Percentiles rank a stretch among this genome's conserved stretches.
Evolutionary conservation across 352 stramenopile genomes (phyloP).

Genomic region (Elongisporangium prolatum): DNA sequence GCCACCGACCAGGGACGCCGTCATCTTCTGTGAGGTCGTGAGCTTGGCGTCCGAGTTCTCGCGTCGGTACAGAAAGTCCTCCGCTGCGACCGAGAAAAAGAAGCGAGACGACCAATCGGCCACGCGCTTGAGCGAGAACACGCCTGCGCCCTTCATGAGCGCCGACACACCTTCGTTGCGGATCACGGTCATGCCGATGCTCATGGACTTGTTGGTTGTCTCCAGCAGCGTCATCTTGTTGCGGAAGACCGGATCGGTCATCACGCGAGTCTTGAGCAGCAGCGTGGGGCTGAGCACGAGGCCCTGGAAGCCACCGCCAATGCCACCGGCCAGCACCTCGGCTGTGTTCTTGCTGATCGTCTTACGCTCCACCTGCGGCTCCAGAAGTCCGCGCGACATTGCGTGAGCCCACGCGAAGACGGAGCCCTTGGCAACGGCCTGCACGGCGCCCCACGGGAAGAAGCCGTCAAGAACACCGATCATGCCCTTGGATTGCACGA

Average conservation of each 20-base stretch:
- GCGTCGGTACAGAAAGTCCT: constrained; percentile 75
- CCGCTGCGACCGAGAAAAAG: constrained; percentile 87
- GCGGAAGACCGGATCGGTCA: constrained; percentile 92
- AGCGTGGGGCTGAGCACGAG: constrained; percentile 90
- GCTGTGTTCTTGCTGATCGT: constrained; percentile 51
- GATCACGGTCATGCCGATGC: constrained; percentile 89
- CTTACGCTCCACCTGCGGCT: constrained; percentile 50
- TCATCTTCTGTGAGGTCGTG: constrained; percentile 70
- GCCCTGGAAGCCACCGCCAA: constrained; percentile 90
- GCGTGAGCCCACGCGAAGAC: constrained; percentile 90
- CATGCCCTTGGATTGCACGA: constrained; percentile 87
- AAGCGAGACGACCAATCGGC: constrained; percentile 92
- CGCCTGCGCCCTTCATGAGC: constrained; percentile 90
- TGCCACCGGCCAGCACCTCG: constrained; percentile 84
- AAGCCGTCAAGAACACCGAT: constrained; percentile 92
- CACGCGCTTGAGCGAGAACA: constrained; percentile 92
- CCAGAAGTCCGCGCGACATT: constrained; percentile 47
- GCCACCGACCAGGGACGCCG: constrained; percentile 81
- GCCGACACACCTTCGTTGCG: constrained; percentile 77
- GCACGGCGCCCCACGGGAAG: constrained; percentile 89
- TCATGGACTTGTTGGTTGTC: constrained; percentile 77
- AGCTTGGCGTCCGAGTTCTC: constrained; percentile 55
- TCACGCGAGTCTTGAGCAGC: constrained; percentile 93
- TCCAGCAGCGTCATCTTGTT: constrained; percentile 84
- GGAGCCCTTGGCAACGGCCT: constrained; percentile 87